These are phyloP conservation scores for Lactarius hengduanensis DNA, from an alignment of 768 basidiomycete genomes.

Conservation along the genomic window DNA sequence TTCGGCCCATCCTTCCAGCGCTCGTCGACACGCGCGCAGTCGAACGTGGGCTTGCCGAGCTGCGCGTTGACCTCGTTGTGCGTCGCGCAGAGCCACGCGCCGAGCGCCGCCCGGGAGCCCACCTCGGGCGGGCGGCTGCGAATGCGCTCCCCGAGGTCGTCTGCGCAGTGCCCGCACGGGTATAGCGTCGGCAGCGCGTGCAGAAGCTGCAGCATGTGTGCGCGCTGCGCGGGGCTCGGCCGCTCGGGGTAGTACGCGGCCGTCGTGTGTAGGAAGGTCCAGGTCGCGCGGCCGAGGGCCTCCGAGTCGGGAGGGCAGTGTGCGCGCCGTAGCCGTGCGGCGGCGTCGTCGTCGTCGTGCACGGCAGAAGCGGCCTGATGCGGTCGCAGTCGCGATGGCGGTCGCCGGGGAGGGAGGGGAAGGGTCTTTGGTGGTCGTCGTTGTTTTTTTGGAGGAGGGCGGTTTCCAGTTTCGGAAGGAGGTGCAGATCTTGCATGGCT, in stretches of 20 bases:
- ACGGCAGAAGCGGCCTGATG: constrained; percentile 27
- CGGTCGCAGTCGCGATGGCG: constrained; percentile 37
- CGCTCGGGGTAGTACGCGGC: constrained; percentile 93
- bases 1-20: constrained; percentile 89
- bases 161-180: constrained; percentile 84
- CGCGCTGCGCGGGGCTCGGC: constrained; percentile 71
- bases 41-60: constrained; percentile 80
- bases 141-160: constrained; percentile 75
- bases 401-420: constrained; percentile 38
- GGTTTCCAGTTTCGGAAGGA: constrained; percentile 74
- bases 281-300: constrained; percentile 86
- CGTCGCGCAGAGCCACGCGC: constrained; percentile 84
- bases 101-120: constrained; percentile 62
- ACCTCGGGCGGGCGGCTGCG: constrained; percentile 72
- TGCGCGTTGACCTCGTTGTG: constrained; percentile 92
- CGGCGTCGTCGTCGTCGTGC: constrained; percentile 34
- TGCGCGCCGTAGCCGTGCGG: constrained; percentile 42
- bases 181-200: constrained; percentile 79
- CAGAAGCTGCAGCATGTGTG: constrained; percentile 81
- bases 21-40: constrained; percentile 79
- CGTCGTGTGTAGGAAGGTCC: constrained; percentile 95
- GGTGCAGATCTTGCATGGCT: constrained; percentile 91
- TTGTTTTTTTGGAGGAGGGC: constrained; percentile 33
- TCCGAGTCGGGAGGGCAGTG: constrained; percentile 92
- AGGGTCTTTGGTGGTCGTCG: constrained; percentile 30